phyloP scores from a whole-genome alignment of 192 early-diverging fungal genomes.

The Coemansia sp. region DNA sequence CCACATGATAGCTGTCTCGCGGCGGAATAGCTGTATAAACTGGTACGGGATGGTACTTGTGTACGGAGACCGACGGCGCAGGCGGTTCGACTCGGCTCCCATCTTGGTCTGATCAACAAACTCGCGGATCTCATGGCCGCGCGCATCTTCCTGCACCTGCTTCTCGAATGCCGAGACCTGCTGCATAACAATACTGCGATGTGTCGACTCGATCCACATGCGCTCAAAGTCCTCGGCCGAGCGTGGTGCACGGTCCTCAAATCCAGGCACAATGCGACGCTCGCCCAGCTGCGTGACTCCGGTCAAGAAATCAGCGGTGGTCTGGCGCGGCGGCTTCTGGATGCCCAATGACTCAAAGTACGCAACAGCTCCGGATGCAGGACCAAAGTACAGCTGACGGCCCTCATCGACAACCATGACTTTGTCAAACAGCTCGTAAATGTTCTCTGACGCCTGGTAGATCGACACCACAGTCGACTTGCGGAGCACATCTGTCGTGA shows the following conservation, averaged over 20 bases:
- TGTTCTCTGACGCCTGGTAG: constrained; percentile 76
- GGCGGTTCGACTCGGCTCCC: constrained; percentile 50
- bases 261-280: constrained; percentile 56
- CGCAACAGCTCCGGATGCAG: constrained; percentile 53
- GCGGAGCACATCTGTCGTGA: constrained; percentile 64
- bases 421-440: constrained; percentile 72
- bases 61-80: constrained; percentile 58
- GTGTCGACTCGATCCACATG: constrained; percentile 55
- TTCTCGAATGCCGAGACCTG: constrained; percentile 50
- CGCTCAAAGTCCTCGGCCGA: constrained; percentile 66
- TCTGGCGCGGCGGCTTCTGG: constrained; percentile 63
- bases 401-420: constrained; percentile 66
- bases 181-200: constrained; percentile 22
- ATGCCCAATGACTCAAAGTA: constrained; percentile 67
- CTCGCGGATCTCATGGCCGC: constrained; percentile 36
- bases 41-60: constrained; percentile 66
- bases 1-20: constrained; percentile 63
- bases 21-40: constrained; percentile 56
- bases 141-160: constrained; percentile 16
- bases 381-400: constrained; percentile 68
- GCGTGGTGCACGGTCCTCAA: constrained; percentile 56
- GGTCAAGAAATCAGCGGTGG: constrained; percentile 70
- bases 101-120: constrained; percentile 59
- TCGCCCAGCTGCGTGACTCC: constrained; percentile 66
- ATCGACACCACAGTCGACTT: constrained; percentile 59